Conservation (phyloP, 2,329 filamentous ascomycete species). For the Sclerotinia borealis region DNA sequence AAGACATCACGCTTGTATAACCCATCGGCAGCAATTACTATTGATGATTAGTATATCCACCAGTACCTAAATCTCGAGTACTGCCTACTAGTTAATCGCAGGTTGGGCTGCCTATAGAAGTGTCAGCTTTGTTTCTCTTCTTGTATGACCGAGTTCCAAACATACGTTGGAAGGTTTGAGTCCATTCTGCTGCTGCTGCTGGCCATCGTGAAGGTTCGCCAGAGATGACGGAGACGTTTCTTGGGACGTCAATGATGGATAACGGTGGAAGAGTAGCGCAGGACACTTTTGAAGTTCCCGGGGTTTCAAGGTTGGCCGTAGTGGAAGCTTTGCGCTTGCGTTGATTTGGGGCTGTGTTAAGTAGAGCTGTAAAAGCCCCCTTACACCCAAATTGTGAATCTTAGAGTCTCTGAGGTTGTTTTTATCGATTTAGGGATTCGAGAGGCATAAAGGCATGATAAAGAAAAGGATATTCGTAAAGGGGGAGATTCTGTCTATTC, state of each 20-base stretch:
- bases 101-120: conserved; percentile 64
- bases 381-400: conserved; percentile 1
- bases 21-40: conserved; percentile 97
- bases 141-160: conserved; percentile 27
- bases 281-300: conserved; percentile 6
- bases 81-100: conserved; percentile 82
- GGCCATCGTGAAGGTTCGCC: conserved; percentile 38
- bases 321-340: conserved; percentile 13
- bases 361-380: conserved; percentile 5
- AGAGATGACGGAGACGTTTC: conserved; percentile 30
- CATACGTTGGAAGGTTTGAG: conserved; percentile 58
- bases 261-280: conserved; percentile 13
- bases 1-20: conserved; percentile 99
- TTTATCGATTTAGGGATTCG: conserved; percentile 7
- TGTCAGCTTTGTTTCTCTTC: conserved; percentile 22
- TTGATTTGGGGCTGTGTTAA: conserved; percentile 13
- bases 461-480: conserved; percentile 8
- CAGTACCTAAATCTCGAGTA: not conserved
- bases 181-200: conserved; percentile 45
- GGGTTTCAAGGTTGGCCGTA: conserved; percentile 14
- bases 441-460: conserved; percentile 9
- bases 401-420: conserved; percentile 1
- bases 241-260: conserved; percentile 30
- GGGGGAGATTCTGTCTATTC: conserved; percentile 2
- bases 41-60: conserved; percentile 33